phyloP scores from a whole-genome alignment of 2,329 filamentous ascomycete species.

The Apiospora rasikravindrae region DNA sequence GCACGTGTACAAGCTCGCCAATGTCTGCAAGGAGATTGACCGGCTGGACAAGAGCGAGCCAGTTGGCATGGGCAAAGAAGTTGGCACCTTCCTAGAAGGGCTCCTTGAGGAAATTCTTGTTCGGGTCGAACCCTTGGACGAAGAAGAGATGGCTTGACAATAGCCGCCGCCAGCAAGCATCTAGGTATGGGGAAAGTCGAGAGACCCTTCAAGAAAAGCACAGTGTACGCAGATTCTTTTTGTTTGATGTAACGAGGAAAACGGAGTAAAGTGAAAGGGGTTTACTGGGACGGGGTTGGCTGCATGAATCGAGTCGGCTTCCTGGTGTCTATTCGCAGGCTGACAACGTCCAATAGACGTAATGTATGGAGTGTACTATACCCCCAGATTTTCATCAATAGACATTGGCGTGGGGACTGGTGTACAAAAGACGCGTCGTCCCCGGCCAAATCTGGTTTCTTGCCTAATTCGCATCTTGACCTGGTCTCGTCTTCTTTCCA shows the following conservation, averaged over 20 bases:
- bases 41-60: conserved; percentile 83
- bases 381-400: conserved; percentile 11
- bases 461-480: neutral
- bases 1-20: conserved; percentile 81
- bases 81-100: conserved; percentile 87
- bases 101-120: conserved; percentile 93
- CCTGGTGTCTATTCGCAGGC: neutral
- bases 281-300: neutral
- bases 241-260: neutral
- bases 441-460: neutral
- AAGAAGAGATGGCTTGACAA: conserved; percentile 52
- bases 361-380: conserved; percentile 5
- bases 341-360: neutral
- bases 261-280: neutral
- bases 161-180: neutral
- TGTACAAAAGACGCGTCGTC: neutral
- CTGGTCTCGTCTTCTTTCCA: neutral
- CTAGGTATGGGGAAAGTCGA: neutral
- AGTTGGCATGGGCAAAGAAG: conserved; percentile 92
- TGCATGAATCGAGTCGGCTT: neutral
- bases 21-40: conserved; percentile 89
- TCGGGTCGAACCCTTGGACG: conserved; percentile 85
- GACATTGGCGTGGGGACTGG: neutral
- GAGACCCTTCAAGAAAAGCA: neutral
- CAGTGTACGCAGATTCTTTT: neutral